Evolutionary conservation across 2,329 filamentous ascomycete species (phyloP), one percentile per base, ranked within the genome.

Genomic region (Fusarium kyushuense): DNA sequence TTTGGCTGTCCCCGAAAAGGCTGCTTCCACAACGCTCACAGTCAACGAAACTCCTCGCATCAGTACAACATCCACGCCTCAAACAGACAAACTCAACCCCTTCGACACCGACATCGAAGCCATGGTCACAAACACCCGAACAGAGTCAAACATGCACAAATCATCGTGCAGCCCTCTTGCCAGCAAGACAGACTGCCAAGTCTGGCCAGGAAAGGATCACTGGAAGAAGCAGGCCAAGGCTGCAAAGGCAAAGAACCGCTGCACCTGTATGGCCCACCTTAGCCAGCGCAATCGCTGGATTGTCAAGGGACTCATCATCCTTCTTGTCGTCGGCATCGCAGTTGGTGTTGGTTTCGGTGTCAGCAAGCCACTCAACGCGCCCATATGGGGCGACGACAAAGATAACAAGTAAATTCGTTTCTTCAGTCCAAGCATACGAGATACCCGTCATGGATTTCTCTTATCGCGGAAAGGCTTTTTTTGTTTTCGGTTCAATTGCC

Each of bases 71-170:
- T 83, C 83, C 1, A 83, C 82, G 13, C 84, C 85, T 2, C 76
- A 76, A 41, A 82, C 83, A 2, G 77, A 79, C 40, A 76, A 77
- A 40, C 78, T 75, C 59, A 85, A 86, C 69, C 85, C 86, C 23
- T 89, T 88, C 71, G 86, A 88, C 52, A 84, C 84, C 7, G 86
- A 89, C 67, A 79, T 88, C 48, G 86, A 89, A 74, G 85, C 84
- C 35, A 82, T 84, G 77, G 75, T 83, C 43, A 78, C 83, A 49
- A 49, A 49, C 16, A 64, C 67, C 3, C 52, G 64, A 19, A 72
- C 69, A 19, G 72, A 74, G 3, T 67, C 58, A 47, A 79, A 78
- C 58, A 74, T 73, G 23, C 71, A 67, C 78, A 84, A 71, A 45
- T 63, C 63, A 25, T 69, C 73, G 9, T 69, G 63, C 51, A 75